Evolutionary conservation across 164 flowering plant genomes (phyloP).

Genomic region (Annona squamosa): DNA sequence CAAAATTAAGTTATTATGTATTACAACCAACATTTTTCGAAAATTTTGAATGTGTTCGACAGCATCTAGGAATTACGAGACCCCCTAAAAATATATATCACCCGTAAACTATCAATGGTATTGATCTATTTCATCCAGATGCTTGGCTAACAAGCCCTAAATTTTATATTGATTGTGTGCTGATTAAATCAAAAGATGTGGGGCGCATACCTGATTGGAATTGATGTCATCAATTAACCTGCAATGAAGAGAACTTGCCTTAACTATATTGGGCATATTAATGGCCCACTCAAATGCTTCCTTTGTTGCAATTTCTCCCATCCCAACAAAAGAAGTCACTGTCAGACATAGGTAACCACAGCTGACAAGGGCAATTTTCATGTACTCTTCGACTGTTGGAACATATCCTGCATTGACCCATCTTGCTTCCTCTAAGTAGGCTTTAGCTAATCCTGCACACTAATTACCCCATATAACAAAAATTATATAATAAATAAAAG

Average conservation of each 20-base stretch:
- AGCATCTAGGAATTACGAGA: too few species aligned
- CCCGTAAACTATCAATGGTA: too few species aligned
- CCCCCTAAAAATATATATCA: too few species aligned
- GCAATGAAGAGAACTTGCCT: not conserved
- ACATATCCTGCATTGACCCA: conserved; percentile 23
- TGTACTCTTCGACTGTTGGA: conserved; percentile 34
- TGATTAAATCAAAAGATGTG: too few species aligned
- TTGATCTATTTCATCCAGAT: too few species aligned
- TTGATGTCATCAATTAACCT: not conserved
- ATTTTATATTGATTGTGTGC: too few species aligned
- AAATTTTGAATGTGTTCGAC: too few species aligned
- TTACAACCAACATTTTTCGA: too few species aligned
- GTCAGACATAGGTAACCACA: conserved; percentile 9
- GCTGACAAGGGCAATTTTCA: conserved; percentile 6
- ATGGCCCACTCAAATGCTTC: conserved; percentile 29
- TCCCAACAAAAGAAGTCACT: conserved; percentile 13
- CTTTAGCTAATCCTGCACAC: not conserved
- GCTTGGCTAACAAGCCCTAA: too few species aligned
- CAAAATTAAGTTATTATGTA: too few species aligned
- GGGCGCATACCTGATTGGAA: not conserved
- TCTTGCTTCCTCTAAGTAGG: conserved; percentile 21
- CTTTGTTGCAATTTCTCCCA: conserved; percentile 22
- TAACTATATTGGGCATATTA: conserved; percentile 15
- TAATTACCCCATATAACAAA: too few species aligned
- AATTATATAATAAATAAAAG: too few species aligned